Base-by-base conservation (phyloP, 1,284 basidiomycete species). In the Sanghuangporus weigelae region DNA sequence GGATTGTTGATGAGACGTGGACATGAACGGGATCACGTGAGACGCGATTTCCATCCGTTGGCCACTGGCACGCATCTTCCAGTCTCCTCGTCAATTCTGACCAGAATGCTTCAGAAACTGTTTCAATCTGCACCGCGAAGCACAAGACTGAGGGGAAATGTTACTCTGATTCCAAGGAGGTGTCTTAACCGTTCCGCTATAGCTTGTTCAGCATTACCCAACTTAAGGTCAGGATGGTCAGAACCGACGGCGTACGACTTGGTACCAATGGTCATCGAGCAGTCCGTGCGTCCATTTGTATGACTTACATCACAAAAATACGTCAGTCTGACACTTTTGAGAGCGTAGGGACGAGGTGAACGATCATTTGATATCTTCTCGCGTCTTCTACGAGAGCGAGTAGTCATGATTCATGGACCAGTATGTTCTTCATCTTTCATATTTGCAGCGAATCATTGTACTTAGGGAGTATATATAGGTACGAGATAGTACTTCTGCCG, bases 361-460 rank as follows among this genome's bases (percentile, higher is more conserved):
- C 83, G 95, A 40, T 94, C 92, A 42, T 97, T 96, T 76, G 95
- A 97, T 73, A 96, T 97, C 60, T 97, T 94, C 76, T 96, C 95
- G 36, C 84, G 95, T 35, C 80, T 97, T 58, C 79, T 97, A 59
- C 81, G 92, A 67, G 95, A 97, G 73, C 84, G 95, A 57, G 94
- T 97, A 42, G 90, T 97, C 69, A 96, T 96, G 89, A 81, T 97
- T 49, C 89, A 91, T 68, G 95, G 94, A 31, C 88, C 92, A n/a
- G 94, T 95, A 71, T 69, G 87, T 77, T 48, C 57, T 62, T 44
- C 39, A 69, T 76, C 49, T 59, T 62, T 44, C 39, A 69, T 40
- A 26, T 51, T 57, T 35, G 35, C n/a, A 38, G 26, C 48, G 49
- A n/a, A 58, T 31, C 21, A 7, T 23, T 10, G 7, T 59, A 5